Conservation (phyloP, 306 rosid species). For the Sicyos baderoa region DNA sequence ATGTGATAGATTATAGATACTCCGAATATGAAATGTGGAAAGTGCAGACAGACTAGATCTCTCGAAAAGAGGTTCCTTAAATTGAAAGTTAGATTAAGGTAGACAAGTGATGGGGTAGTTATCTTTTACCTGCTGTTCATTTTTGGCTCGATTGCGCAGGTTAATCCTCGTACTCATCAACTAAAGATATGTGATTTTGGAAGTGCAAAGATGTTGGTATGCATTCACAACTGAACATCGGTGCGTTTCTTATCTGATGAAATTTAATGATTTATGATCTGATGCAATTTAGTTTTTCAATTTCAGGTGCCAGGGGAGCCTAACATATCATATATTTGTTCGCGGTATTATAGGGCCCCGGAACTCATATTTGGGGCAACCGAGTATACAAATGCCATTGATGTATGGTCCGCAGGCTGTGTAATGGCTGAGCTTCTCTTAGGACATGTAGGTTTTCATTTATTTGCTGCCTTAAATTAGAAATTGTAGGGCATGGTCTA, state of each 20-base stretch:
- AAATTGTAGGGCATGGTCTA: not conserved
- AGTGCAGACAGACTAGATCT: too few species aligned
- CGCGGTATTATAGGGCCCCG: constrained; percentile 91
- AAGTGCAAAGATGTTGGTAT: constrained; percentile 90
- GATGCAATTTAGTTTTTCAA: constrained; percentile 11
- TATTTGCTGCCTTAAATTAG: not conserved
- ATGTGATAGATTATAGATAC: not conserved
- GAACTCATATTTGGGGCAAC: constrained; percentile 97
- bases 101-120: not conserved
- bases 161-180: constrained; percentile 62
- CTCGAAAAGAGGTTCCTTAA: not conserved
- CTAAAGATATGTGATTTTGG: constrained; percentile 91
- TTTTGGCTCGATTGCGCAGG: constrained; percentile 14
- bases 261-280: constrained; percentile 17
- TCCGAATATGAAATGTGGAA: not conserved
- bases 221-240: constrained; percentile 15
- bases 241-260: not conserved
- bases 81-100: not conserved
- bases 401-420: constrained; percentile 96
- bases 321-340: constrained; percentile 90
- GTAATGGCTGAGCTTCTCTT: constrained; percentile 88
- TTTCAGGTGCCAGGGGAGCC: constrained; percentile 88
- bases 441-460: constrained; percentile 53
- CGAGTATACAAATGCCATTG: constrained; percentile 89
- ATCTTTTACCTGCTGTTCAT: not conserved